These are phyloP conservation scores for Pachysandra terminalis DNA, from an alignment of 164 flowering plant species.

Conservation along the genomic window DNA sequence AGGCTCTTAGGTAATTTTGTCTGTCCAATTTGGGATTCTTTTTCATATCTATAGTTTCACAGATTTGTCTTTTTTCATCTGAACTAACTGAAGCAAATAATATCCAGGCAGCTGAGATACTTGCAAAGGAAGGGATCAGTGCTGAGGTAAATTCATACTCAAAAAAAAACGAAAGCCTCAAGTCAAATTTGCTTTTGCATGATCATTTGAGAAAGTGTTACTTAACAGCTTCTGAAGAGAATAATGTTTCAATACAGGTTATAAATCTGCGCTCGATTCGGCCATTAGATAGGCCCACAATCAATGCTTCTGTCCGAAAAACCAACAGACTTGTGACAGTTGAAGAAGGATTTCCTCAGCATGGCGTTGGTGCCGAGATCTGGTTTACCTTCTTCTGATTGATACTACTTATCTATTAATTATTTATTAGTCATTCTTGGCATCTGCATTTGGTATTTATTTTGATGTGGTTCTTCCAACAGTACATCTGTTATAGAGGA, in stretches of 20 bases:
- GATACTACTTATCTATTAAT: neutral
- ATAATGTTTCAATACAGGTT: slow-evolving; percentile 44
- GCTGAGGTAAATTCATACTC: slow-evolving; percentile 65
- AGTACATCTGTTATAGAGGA: slow-evolving; percentile 87
- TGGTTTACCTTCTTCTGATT: slow-evolving; percentile 42
- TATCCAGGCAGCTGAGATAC: slow-evolving; percentile 88
- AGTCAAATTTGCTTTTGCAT: slow-evolving; percentile 1
- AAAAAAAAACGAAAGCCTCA: neutral
- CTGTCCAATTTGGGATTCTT: neutral
- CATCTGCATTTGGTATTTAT: neutral
- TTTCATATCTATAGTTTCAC: too few species aligned
- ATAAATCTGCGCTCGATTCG: slow-evolving; percentile 89
- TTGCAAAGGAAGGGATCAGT: slow-evolving; percentile 85
- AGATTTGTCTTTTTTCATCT: neutral
- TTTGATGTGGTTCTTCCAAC: slow-evolving; percentile 17
- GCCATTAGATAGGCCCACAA: slow-evolving; percentile 85
- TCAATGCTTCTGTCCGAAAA: slow-evolving; percentile 87
- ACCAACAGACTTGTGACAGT: slow-evolving; percentile 89
- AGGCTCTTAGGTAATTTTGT: too few species aligned
- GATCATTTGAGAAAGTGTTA: neutral
- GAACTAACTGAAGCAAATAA: neutral
- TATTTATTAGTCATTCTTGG: neutral
- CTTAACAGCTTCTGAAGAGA: neutral
- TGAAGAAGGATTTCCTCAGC: slow-evolving; percentile 98
- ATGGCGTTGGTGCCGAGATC: slow-evolving; percentile 97